Percentiles rank a stretch among this genome's conserved stretches.
These are phyloP conservation scores for Magnaporthales sp. DNA, from an alignment of 2,329 filamentous ascomycete species.

Conservation along the genomic window DNA sequence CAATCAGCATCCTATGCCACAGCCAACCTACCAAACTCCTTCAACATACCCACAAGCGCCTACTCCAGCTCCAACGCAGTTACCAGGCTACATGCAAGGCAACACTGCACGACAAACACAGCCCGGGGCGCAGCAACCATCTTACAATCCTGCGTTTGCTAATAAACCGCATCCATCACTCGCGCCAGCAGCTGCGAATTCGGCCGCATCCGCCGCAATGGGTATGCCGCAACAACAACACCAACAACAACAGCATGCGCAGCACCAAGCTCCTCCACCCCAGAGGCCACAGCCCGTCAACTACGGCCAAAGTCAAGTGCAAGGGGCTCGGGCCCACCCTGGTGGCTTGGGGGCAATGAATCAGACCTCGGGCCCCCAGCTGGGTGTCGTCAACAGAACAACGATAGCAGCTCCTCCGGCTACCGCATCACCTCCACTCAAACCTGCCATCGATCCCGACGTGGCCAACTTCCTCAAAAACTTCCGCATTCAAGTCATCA, in stretches of 20 bases:
- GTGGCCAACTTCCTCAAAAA: constrained; percentile 32
- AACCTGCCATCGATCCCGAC: constrained; percentile 32
- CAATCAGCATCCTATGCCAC: constrained; percentile 9
- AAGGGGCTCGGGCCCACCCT: not conserved
- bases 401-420: not conserved
- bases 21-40: constrained; percentile 13
- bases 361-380: not conserved
- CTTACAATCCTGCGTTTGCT: constrained; percentile 22
- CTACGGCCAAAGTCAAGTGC: not conserved
- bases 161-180: constrained; percentile 16
- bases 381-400: not conserved
- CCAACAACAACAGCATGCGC: constrained; percentile 5
- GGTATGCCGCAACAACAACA: constrained; percentile 1
- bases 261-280: constrained; percentile 6
- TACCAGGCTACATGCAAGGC: constrained; percentile 16
- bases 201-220: not conserved
- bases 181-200: constrained; percentile 7
- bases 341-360: not conserved
- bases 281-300: not conserved
- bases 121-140: constrained; percentile 14
- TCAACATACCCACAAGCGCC: constrained; percentile 14
- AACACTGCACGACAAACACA: constrained; percentile 13
- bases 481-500: constrained; percentile 37
- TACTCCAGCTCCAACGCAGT: constrained; percentile 16
- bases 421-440: constrained; percentile 8